These are phyloP conservation scores for Rhytidhysteron rufulum DNA, from an alignment of 2,329 filamentous ascomycete genomes.

Conservation along the genomic window DNA sequence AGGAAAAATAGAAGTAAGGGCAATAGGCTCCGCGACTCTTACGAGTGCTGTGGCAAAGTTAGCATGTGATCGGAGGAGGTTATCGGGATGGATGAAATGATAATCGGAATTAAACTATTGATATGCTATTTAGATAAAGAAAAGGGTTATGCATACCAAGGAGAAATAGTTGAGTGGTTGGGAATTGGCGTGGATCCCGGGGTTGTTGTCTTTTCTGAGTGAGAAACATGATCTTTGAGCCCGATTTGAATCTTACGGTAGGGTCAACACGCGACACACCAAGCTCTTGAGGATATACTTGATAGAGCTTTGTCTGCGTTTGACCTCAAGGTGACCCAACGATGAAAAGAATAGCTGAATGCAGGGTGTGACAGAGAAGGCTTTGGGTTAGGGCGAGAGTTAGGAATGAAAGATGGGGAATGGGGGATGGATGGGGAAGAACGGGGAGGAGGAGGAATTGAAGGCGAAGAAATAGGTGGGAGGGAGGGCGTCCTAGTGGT, in stretches of 20 bases:
- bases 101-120: background rate
- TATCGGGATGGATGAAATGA: background rate
- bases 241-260: slow-evolving; percentile 52
- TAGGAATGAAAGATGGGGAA: too few species aligned
- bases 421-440: background rate
- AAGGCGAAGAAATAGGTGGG: too few species aligned
- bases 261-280: slow-evolving; percentile 16
- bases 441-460: background rate
- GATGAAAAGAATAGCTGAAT: slow-evolving; percentile 4
- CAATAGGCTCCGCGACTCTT: slow-evolving; percentile 87
- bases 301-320: slow-evolving; percentile 20
- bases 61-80: background rate
- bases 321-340: slow-evolving; percentile 12
- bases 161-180: slow-evolving; percentile 75
- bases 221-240: slow-evolving; percentile 55
- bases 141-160: slow-evolving; percentile 59
- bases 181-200: slow-evolving; percentile 71
- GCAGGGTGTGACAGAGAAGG: background rate
- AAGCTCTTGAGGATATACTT: slow-evolving; percentile 5
- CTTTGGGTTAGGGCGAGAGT: background rate
- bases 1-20: slow-evolving; percentile 88
- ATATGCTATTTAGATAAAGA: too few species aligned
- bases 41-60: slow-evolving; percentile 62
- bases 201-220: slow-evolving; percentile 53
- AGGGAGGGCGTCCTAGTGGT: too few species aligned